Base-by-base conservation (phyloP, 306 rosid species). In the Mucuna pruriens region DNA sequence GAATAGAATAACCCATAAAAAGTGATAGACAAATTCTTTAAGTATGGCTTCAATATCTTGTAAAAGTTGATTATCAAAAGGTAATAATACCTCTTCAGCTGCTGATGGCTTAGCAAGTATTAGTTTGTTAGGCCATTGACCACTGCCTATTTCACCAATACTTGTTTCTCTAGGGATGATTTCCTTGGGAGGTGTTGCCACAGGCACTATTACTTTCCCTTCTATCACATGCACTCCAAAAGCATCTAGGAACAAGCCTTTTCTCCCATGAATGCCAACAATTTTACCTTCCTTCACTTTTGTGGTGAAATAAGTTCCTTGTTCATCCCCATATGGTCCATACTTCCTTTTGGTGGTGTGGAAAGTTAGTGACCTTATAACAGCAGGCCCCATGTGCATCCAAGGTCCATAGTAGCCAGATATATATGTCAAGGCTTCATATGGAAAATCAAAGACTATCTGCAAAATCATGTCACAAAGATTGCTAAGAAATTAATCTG, bases 281-380 rank as follows among this genome's bases (percentile, higher is more conserved):
- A 95, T 81, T 84, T 90, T 91, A 49, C 98, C 98, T 86, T 90
- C 97, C 83, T 77, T 93, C 48, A 74, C 72, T 85, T 80, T 89
- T 72, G 93, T 85, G 79, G 87, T 89, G 78, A 95, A 93, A 20
- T 83, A 65, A 66, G 89, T 85, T 79, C 98, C 99, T 80, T 87
- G 95, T 87, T 90, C 98, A 54, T 93, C 98, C 31, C 99, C 99
- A 75, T 64, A 95, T 46, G 98, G 96, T 65, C 99, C 99, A 75
- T 88, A 86, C 87, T 71, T 83, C 63, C 83, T 77, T 76, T 86
- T 91, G 12, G 63, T 92, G 23, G 97, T 91, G 88, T 90, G 90
- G 85, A 95, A 93, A 70, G 95, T 84, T 40, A 95, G 87, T 44
- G 99, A 93, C 85, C 84, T 95, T 77, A 95, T 85, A 74, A 90